phyloP scores from a whole-genome alignment of 2,329 filamentous ascomycete genomes.

The Cladosporium cucumerinum region DNA sequence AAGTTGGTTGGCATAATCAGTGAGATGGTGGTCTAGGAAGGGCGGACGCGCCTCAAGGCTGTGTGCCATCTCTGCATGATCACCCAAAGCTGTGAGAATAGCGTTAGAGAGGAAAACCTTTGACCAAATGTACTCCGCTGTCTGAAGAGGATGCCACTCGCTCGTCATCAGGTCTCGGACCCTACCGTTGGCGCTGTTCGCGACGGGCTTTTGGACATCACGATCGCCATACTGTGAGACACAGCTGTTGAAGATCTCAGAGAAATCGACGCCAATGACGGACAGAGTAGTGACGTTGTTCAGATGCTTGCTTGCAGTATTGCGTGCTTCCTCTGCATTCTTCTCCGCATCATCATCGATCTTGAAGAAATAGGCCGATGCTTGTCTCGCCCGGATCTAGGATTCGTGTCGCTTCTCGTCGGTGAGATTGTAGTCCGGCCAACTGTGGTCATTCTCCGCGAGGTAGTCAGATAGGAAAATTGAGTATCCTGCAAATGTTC shows the following conservation, averaged over 20 bases:
- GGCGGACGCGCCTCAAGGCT: slow-evolving; percentile 32
- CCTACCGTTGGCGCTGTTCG: not conserved
- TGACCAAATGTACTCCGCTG: slow-evolving; percentile 13
- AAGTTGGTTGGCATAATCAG: slow-evolving; percentile 31
- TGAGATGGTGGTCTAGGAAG: slow-evolving; percentile 35
- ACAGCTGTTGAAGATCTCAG: not conserved
- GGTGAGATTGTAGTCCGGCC: not conserved
- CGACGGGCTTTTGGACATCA: slow-evolving; percentile 6
- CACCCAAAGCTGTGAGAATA: slow-evolving; percentile 13
- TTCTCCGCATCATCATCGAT: not conserved
- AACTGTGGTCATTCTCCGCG: slow-evolving; percentile 5
- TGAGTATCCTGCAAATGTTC: slow-evolving; percentile 13
- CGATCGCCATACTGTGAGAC: slow-evolving; percentile 1
- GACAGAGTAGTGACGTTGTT: slow-evolving; percentile 9
- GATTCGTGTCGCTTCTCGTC: not conserved
- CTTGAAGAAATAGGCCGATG: not conserved
- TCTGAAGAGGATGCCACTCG: slow-evolving; percentile 17
- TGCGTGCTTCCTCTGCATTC: not conserved
- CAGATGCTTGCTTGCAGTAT: not conserved
- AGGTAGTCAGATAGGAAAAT: slow-evolving; percentile 12
- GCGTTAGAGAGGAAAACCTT: slow-evolving; percentile 13
- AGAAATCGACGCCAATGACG: not conserved
- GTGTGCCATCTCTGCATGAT: slow-evolving; percentile 26
- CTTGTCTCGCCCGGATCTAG: not conserved
- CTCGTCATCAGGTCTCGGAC: slow-evolving; percentile 7